Evolutionary conservation across 1,284 basidiomycete species (phyloP).

Genomic region (Rhodotorula sp.): DNA sequence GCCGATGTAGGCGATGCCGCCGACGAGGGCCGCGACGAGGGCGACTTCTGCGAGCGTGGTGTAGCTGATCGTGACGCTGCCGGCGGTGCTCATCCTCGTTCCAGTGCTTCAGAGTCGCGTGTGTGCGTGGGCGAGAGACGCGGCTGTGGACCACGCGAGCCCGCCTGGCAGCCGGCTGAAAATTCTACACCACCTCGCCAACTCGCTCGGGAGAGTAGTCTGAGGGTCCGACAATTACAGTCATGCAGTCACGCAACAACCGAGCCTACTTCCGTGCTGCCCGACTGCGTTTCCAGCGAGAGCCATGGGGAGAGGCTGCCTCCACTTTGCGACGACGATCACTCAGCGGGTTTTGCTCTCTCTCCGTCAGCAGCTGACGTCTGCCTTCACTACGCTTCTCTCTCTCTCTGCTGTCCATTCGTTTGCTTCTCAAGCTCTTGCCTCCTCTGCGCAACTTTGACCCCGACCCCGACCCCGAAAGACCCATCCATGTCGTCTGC

Average conservation of each 20-base stretch:
- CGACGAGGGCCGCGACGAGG: slow-evolving; percentile 22
- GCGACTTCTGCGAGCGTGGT: slow-evolving; percentile 27
- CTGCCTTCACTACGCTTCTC: not conserved
- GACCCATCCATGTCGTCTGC: not conserved
- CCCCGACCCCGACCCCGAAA: not conserved
- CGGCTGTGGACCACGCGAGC: not conserved
- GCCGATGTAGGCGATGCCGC: slow-evolving; percentile 23
- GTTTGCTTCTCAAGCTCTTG: not conserved
- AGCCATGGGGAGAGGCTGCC: no score
- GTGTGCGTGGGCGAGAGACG: not conserved
- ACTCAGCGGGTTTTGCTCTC: no score
- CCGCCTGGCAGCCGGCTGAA: no score
- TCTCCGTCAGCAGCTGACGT: no score
- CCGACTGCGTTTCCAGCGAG: no score
- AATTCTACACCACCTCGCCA: no score
- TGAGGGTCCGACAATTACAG: no score
- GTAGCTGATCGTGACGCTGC: slow-evolving; percentile 24
- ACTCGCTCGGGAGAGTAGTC: no score
- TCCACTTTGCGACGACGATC: no score
- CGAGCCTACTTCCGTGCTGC: no score
- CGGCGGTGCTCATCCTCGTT: slow-evolving; percentile 12
- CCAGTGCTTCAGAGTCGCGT: no score
- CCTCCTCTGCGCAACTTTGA: not conserved
- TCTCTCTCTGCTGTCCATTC: not conserved
- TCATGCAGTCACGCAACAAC: no score